Evolutionary conservation across 768 basidiomycete genomes (phyloP).

Genomic region (Holtermannia corniformis): DNA sequence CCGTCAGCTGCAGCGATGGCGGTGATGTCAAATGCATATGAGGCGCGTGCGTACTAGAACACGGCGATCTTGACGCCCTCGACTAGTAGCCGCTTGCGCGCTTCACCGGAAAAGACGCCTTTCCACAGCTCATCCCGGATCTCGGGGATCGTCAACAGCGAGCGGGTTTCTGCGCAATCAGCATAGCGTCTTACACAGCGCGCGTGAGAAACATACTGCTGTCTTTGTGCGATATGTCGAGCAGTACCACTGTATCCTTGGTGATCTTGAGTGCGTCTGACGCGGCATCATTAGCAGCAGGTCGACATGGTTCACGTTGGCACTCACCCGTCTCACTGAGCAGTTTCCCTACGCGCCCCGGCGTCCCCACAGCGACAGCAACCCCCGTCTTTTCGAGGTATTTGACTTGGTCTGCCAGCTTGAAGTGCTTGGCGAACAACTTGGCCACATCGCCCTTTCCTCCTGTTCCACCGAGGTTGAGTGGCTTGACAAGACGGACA

Average conservation of each 20-base stretch:
- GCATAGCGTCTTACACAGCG: neutral
- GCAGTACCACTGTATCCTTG: conserved; percentile 23
- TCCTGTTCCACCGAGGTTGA: conserved; percentile 58
- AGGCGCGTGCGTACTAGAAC: conserved; percentile 14
- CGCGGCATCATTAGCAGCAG: neutral
- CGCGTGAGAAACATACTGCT: conserved; percentile 18
- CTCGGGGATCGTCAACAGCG: conserved; percentile 35
- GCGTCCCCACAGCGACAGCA: conserved; percentile 82
- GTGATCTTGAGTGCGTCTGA: conserved; percentile 29
- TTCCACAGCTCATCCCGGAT: conserved; percentile 39
- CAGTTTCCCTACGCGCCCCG: conserved; percentile 79
- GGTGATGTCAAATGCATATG: neutral
- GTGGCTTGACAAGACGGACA: conserved; percentile 45
- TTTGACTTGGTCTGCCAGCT: conserved; percentile 72
- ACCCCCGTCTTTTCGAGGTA: conserved; percentile 80
- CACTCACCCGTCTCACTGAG: conserved; percentile 42
- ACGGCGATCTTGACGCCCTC: conserved; percentile 32
- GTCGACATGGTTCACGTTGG: no score
- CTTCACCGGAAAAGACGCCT: conserved; percentile 26
- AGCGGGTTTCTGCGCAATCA: conserved; percentile 30
- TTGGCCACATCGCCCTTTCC: conserved; percentile 92
- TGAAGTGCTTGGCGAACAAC: conserved; percentile 91
- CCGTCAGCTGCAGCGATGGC: no score
- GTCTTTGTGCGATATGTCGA: conserved; percentile 27
- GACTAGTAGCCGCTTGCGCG: conserved; percentile 19